A percentile compares a stretch with the other conserved stretches of the same genome.
These are phyloP conservation scores for Talaromyces rugulosus DNA, from an alignment of 2,329 filamentous ascomycete genomes.

Conservation along the genomic window DNA sequence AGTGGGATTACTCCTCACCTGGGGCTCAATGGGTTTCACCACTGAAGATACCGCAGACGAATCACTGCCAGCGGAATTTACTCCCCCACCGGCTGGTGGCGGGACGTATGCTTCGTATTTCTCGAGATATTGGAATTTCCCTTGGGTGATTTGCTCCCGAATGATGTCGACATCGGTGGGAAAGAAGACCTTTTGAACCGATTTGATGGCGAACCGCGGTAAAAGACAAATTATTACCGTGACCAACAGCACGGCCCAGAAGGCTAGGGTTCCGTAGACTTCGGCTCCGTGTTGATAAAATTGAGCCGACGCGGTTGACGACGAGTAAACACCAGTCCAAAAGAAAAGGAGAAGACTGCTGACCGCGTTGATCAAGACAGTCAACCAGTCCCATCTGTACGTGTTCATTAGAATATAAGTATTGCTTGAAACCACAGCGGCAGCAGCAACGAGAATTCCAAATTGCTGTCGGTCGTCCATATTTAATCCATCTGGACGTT, in stretches of 20 bases:
- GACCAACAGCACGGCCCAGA: constrained; percentile 80
- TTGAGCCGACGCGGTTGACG: constrained; percentile 52
- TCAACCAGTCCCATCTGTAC: constrained; percentile 97
- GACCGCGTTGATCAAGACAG: constrained; percentile 73
- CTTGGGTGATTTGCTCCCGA: constrained; percentile 81
- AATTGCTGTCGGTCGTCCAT: constrained; percentile 78
- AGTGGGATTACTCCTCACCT: constrained; percentile 59
- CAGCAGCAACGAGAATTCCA: constrained; percentile 80
- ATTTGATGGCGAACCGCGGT: constrained; percentile 81
- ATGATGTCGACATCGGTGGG: constrained; percentile 94
- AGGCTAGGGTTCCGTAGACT: constrained; percentile 74
- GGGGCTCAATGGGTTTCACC: constrained; percentile 48
- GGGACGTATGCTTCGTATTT: constrained; percentile 44
- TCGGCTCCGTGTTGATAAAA: constrained; percentile 77
- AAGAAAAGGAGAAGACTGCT: constrained; percentile 87
- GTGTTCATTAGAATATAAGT: constrained; percentile 93
- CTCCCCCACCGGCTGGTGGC: constrained; percentile 24
- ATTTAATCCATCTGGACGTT: constrained; percentile 67
- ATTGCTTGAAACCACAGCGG: constrained; percentile 84
- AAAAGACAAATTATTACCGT: constrained; percentile 78
- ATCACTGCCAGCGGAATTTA: constrained; percentile 28
- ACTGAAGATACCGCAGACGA: constrained; percentile 36
- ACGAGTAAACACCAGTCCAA: constrained; percentile 88
- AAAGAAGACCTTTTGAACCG: constrained; percentile 87
- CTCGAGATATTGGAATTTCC: constrained; percentile 73